Percentiles rank a stretch among this genome's conserved stretches.
Evolutionary conservation across 2,329 filamentous ascomycete genomes (phyloP).

Genomic region (Trichoderma sp.): DNA sequence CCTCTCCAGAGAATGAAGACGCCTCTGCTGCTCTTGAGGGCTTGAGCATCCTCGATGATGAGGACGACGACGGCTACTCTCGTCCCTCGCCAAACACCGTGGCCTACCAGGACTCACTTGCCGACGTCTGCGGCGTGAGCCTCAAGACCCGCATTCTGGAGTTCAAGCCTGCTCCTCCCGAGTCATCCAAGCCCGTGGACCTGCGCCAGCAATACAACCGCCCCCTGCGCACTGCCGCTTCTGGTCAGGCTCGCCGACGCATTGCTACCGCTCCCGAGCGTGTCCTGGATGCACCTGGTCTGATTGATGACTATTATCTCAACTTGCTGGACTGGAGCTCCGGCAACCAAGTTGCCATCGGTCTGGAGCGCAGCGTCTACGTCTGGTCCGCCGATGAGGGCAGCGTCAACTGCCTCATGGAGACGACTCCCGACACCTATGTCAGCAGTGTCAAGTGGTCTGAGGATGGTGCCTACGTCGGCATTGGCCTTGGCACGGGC

Average conservation of each 20-base stretch:
- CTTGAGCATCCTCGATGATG: constrained; percentile 70
- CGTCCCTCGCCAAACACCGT: constrained; percentile 84
- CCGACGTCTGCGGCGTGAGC: constrained; percentile 87
- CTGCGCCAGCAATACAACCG: constrained; percentile 97
- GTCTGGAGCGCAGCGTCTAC: constrained; percentile 94
- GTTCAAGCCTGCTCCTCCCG: constrained; percentile 97
- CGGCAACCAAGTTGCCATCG: constrained; percentile 96
- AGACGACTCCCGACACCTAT: constrained; percentile 88
- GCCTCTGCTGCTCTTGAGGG: constrained; percentile 77
- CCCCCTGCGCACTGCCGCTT: constrained; percentile 76
- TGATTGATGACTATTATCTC: constrained; percentile 98
- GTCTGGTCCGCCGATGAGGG: constrained; percentile 98
- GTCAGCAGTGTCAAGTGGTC: constrained; percentile 99
- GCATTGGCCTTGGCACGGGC: constrained; percentile 89
- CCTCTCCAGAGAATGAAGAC: constrained; percentile 74
- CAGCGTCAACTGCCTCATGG: constrained; percentile 82
- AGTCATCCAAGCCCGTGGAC: constrained; percentile 97
- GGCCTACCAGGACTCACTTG: constrained; percentile 89
- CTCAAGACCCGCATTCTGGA: constrained; percentile 94
- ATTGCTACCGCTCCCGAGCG: constrained; percentile 94
- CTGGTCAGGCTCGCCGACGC: constrained; percentile 82
- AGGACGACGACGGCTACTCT: constrained; percentile 68
- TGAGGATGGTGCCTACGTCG: constrained; percentile 92
- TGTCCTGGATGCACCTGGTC: constrained; percentile 90
- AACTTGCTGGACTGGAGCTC: constrained; percentile 99